phyloP scores from a whole-genome alignment of 345 rosid genomes.

The Linum usitatissimum region DNA sequence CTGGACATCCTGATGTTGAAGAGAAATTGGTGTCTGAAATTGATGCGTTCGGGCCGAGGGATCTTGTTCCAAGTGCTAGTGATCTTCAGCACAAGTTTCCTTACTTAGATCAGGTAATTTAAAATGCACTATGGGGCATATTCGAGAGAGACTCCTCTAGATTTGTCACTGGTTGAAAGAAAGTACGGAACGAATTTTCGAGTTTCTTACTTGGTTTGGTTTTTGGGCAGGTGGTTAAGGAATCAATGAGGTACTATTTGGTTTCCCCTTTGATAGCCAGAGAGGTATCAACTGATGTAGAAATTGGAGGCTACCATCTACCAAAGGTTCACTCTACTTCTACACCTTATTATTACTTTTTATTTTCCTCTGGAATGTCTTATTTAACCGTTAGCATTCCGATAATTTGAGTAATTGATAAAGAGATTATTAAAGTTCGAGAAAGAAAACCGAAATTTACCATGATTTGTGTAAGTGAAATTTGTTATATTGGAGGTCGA shows the following conservation, averaged over 20 bases:
- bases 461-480: too few species aligned
- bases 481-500: too few species aligned
- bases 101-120: slow-evolving; percentile 62
- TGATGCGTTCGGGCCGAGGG: slow-evolving; percentile 51
- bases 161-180: background rate
- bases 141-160: background rate
- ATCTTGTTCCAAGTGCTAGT: slow-evolving; percentile 41
- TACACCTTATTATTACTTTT: too few species aligned
- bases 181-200: background rate
- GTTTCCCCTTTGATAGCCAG: slow-evolving; percentile 83
- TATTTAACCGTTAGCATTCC: too few species aligned
- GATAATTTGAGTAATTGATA: background rate
- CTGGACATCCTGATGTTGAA: slow-evolving; percentile 68
- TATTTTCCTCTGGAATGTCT: too few species aligned
- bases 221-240: slow-evolving; percentile 58
- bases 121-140: too few species aligned
- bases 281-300: slow-evolving; percentile 65
- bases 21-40: slow-evolving; percentile 58
- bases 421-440: background rate
- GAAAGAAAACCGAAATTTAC: too few species aligned
- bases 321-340: slow-evolving; percentile 44
- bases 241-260: slow-evolving; percentile 70
- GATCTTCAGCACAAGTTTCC: slow-evolving; percentile 69
- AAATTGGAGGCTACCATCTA: slow-evolving; percentile 72
- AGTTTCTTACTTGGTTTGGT: background rate